Percentiles rank a stretch among this genome's conserved stretches.
Evolutionary conservation across 441 rosid species (phyloP).

Genomic region (Cnidoscolus chayamansa): DNA sequence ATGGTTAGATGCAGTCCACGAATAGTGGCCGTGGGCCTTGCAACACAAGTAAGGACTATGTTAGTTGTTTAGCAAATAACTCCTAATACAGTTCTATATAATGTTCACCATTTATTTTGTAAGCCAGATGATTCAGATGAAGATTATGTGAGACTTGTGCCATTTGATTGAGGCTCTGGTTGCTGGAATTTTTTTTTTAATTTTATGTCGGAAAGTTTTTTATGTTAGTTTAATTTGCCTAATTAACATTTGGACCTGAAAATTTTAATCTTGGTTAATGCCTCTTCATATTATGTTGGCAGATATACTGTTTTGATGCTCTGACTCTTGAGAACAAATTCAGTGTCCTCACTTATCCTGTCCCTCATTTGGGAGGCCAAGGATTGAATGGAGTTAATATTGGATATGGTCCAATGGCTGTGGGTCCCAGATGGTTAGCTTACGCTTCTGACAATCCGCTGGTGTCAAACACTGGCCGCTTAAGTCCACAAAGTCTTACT

Average conservation of each 20-base stretch:
- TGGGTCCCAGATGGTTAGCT: conserved; percentile 96
- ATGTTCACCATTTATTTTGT: conserved; percentile 8
- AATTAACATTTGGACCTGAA: conserved; percentile 12
- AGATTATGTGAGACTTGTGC: conserved; percentile 20
- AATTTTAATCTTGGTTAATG: conserved; percentile 14
- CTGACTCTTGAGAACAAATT: conserved; percentile 85
- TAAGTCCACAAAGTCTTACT: conserved; percentile 90
- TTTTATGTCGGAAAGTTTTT: neutral
- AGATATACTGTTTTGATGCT: conserved; percentile 95
- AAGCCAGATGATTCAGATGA: conserved; percentile 16
- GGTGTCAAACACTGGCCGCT: conserved; percentile 66
- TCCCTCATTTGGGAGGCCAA: conserved; percentile 81
- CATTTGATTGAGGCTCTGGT: conserved; percentile 14
- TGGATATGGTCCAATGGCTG: conserved; percentile 97
- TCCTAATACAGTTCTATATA: conserved; percentile 8
- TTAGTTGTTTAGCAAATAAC: conserved; percentile 13
- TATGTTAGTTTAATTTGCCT: conserved; percentile 18
- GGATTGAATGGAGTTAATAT: conserved; percentile 66
- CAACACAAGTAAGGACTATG: conserved; percentile 61
- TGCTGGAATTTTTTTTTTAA: conserved; percentile 17
- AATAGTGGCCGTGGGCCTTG: conserved; percentile 85
- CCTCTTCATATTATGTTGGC: conserved; percentile 33
- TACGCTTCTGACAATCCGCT: conserved; percentile 86
- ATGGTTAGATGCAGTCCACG: conserved; percentile 92
- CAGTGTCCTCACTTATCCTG: conserved; percentile 89